phyloP scores from a whole-genome alignment of 345 rosid genomes.

The Limnanthes douglasii region DNA sequence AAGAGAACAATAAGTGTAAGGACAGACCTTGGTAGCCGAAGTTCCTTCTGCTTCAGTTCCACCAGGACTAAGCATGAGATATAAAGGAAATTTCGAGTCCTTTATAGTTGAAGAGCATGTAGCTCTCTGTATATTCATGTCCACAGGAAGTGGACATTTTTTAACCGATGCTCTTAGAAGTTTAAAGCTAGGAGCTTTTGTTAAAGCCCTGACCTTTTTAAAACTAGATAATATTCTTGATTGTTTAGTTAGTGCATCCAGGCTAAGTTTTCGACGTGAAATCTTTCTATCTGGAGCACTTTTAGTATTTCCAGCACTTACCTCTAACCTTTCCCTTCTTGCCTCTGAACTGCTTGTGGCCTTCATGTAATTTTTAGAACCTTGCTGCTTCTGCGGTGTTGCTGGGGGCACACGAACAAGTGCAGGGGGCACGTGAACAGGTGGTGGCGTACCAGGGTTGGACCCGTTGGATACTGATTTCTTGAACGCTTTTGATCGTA shows the following conservation, averaged over 20 bases:
- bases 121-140: conserved; percentile 33
- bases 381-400: conserved; percentile 24
- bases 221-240: conserved; percentile 30
- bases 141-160: conserved; percentile 29
- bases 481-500: conserved; percentile 16
- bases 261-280: conserved; percentile 12
- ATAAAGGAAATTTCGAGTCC: conserved; percentile 64
- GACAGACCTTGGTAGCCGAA: conserved; percentile 65
- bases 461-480: conserved; percentile 15
- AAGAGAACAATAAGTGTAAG: conserved; percentile 76
- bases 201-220: conserved; percentile 40
- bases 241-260: conserved; percentile 19
- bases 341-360: conserved; percentile 76
- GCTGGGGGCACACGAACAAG: not conserved
- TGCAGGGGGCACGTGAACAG: conserved; percentile 7
- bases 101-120: conserved; percentile 90
- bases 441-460: conserved; percentile 36
- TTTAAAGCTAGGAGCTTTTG: conserved; percentile 59
- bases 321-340: conserved; percentile 45
- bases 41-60: conserved; percentile 59
- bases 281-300: conserved; percentile 19
- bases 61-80: conserved; percentile 54
- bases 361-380: conserved; percentile 79
- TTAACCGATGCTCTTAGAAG: conserved; percentile 21
- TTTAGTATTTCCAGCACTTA: conserved; percentile 15